Evolutionary conservation across 495 filamentous ascomycete genomes (phyloP), one percentile per base, ranked within the genome.

Genomic region (Xylaria longipes): DNA sequence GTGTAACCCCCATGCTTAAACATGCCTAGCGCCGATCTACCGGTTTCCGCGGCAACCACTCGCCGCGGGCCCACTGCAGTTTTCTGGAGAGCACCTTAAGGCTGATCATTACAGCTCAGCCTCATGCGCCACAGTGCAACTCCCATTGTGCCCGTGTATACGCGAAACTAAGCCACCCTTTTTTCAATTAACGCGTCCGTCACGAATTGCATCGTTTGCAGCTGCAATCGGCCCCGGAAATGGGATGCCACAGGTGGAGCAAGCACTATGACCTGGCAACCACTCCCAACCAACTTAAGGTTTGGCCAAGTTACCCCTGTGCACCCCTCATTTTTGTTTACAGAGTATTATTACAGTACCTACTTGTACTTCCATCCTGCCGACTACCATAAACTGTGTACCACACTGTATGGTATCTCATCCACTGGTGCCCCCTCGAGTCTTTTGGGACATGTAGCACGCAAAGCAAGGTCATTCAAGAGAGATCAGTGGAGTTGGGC

Each of bases 121-220:
- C 35, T 17, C 37, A 43, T 46, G 48, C 43, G 63, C 43, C 63
- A 52, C 45, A 50, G 11, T 15, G 11, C n/a, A 4, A 5, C 3
- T 48, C 4, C 45, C 45, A n/a, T 17, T 6, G 12, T 5, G 17
- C 4, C 27, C 52, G 0, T 60, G 7, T 15, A n/a, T 14, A 45
- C 37, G 35, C 54, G 22, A 45, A 68, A 15, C 54, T 37, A 6
- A 69, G 68, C 68, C 68, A 62, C 50, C 43, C 52, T 1, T 31
- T 15, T 56, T 56, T 70, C 68, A 70, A 63, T 70, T 70, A 64
- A 70, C 68, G 58, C 68, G 68, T 61, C 57, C 35, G 60, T 70
- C 58, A 41, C 68, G 68, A 54, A 20, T 52, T 54, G 3, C 33
- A 7, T 39, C 33, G 25, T 35, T 29, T 64, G 27, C 62, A 50